Base-by-base conservation (phyloP, 768 basidiomycete species). In the Amanita inopinata region DNA sequence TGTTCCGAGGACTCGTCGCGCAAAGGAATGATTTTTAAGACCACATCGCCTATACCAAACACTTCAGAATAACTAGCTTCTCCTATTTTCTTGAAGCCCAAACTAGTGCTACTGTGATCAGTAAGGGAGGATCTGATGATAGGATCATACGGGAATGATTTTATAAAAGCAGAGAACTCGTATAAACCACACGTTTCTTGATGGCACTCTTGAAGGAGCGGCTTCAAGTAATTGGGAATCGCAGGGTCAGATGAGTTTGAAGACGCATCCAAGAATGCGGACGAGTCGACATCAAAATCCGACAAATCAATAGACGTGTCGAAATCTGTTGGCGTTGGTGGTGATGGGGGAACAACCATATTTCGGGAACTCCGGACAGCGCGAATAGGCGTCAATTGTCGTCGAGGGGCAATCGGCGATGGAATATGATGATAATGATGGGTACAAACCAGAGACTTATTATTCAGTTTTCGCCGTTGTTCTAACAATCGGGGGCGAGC, bases 61-160 rank as follows among this genome's bases (percentile, higher is more conserved):
- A 99, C 96, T 56, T 99, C 96, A 0, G 90, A 94, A 60, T 85
- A 99, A 37, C 86, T 89, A 5, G 96, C 96, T 63, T 99, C 96
- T 31, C 94, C 94, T 34, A 97, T 80, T 61, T 99, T 99, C 50
- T 63, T 69, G 61, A 91, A 90, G 4, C 43, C 59, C 17, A 60
- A 46, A 24, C 47, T 62, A 50, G 27, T 36, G 7, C n/a, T 19
- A 9, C 25, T 39, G 1, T 46, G 33, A 11, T 40, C 44, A 11
- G 40, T 46, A 9, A 51, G 46, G 15, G 55, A 51, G n/a, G 54
- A 51, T 51, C 61, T 51, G 46, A 84, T 71, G 41, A 85, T 66
- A 2, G 78, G 73, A 52, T 88, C 86, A 48, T 72, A 75, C 7
- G 83, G 84, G 53, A 90, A 90, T 15, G 76, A 75, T 49, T 82